Conservation (phyloP, 2,329 filamentous ascomycete genomes). For the Stachybotrys echinatus region DNA sequence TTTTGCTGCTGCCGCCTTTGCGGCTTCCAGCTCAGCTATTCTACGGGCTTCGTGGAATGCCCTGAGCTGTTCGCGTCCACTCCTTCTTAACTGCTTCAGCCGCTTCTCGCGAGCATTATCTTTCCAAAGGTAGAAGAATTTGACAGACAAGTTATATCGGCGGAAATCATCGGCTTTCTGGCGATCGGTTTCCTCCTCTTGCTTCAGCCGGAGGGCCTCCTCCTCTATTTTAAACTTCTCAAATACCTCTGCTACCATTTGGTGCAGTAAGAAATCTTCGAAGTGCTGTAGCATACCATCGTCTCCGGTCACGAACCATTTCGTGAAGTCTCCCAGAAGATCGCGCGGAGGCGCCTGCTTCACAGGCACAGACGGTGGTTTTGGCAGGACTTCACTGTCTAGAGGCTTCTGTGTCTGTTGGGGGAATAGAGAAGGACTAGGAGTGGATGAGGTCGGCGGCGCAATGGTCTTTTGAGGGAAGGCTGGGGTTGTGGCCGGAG, state of each 20-base stretch:
- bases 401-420: constrained; percentile 1
- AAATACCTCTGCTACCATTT: constrained; percentile 37
- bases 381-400: neutral
- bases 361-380: constrained; percentile 5
- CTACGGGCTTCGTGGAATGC: constrained; percentile 36
- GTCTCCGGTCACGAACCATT: constrained; percentile 51
- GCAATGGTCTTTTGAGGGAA: neutral
- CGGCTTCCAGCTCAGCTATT: constrained; percentile 22
- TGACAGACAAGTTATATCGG: constrained; percentile 43
- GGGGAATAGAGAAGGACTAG: constrained; percentile 3
- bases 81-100: constrained; percentile 43
- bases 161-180: constrained; percentile 44
- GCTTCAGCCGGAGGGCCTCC: constrained; percentile 20
- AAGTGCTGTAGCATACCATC: constrained; percentile 48
- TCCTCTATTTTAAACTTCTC: constrained; percentile 24
- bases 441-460: neutral
- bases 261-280: constrained; percentile 36
- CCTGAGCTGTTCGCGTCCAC: constrained; percentile 45
- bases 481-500: neutral
- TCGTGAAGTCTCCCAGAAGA: constrained; percentile 42
- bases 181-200: constrained; percentile 43
- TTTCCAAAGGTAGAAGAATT: constrained; percentile 54
- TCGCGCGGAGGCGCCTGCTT: constrained; percentile 26
- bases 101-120: constrained; percentile 41
- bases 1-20: constrained; percentile 25